A percentile compares a stretch with the other conserved stretches of the same genome.
phyloP scores from a whole-genome alignment of 2,329 filamentous ascomycete genomes.

The Aspergillus sp. region DNA sequence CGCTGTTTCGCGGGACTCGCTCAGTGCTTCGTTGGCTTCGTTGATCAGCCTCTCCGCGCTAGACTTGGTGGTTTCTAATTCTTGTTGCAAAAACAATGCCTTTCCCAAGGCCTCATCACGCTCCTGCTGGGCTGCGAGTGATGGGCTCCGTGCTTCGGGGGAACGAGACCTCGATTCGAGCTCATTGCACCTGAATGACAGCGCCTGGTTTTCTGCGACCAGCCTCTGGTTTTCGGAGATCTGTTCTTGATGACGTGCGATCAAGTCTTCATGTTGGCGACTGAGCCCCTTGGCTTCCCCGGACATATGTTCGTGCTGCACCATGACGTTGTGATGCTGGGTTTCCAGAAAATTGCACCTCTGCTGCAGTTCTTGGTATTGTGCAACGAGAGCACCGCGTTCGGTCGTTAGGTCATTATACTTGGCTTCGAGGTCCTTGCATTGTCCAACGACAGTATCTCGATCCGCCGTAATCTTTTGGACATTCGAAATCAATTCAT shows the following conservation, averaged over 20 bases:
- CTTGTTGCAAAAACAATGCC: not conserved
- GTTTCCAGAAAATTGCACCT: too few species aligned
- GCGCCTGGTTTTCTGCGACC: not conserved
- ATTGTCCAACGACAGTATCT: too few species aligned
- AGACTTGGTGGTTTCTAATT: not conserved
- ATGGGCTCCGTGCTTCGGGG: too few species aligned
- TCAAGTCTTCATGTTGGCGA: not conserved
- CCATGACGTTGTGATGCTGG: not conserved
- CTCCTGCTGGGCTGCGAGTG: constrained; percentile 4
- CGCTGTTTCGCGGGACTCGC: not conserved
- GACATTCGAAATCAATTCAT: too few species aligned
- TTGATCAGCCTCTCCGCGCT: not conserved
- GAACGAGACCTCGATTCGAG: not conserved
- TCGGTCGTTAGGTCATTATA: too few species aligned
- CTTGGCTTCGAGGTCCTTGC: too few species aligned
- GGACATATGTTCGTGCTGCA: not conserved
- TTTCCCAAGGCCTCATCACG: constrained; percentile 1
- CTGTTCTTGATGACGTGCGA: constrained; percentile 2
- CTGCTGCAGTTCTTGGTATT: too few species aligned
- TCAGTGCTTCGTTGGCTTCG: constrained; percentile 6
- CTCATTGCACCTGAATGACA: not conserved
- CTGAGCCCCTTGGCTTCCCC: not conserved
- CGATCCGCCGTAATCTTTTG: too few species aligned
- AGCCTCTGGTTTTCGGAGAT: constrained; percentile 3
- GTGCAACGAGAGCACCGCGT: too few species aligned